Percentiles rank a stretch among this genome's conserved stretches.
Conservation (phyloP, 2,329 filamentous ascomycete species). For the Botryotinia globosa region DNA sequence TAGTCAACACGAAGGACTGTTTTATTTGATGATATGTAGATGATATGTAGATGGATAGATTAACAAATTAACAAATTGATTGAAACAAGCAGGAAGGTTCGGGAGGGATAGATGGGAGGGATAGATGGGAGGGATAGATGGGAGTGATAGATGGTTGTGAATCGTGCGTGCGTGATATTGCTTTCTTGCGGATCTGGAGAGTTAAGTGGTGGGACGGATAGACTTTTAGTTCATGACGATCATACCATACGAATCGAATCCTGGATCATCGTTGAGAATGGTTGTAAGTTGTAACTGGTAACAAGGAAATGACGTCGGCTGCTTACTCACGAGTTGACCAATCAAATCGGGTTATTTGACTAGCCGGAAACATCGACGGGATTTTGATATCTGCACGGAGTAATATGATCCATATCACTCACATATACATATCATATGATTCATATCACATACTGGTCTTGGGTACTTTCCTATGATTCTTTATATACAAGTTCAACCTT, state of each 20-base stretch:
- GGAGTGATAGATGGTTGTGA: too few species aligned
- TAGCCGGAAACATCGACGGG: background rate
- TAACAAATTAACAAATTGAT: background rate
- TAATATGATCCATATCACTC: background rate
- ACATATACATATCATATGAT: too few species aligned
- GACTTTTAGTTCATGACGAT: constrained; percentile 3
- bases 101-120: background rate
- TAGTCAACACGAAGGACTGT: background rate
- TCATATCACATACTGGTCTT: background rate
- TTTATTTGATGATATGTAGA: background rate
- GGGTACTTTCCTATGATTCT: background rate
- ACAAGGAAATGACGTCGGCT: constrained; percentile 15
- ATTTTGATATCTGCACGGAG: too few species aligned
- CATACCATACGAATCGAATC: constrained; percentile 1
- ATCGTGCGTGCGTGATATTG: too few species aligned
- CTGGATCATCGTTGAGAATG: background rate
- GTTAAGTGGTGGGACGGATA: background rate
- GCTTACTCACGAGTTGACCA: background rate
- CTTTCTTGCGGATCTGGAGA: background rate
- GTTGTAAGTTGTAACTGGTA: background rate
- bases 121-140: background rate
- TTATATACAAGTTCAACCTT: background rate
- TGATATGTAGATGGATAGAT: too few species aligned
- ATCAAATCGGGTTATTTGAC: background rate
- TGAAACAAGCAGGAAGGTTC: background rate